Base-by-base conservation (phyloP, 192 early-diverging fungal species). In the Coemansia asiatica region DNA sequence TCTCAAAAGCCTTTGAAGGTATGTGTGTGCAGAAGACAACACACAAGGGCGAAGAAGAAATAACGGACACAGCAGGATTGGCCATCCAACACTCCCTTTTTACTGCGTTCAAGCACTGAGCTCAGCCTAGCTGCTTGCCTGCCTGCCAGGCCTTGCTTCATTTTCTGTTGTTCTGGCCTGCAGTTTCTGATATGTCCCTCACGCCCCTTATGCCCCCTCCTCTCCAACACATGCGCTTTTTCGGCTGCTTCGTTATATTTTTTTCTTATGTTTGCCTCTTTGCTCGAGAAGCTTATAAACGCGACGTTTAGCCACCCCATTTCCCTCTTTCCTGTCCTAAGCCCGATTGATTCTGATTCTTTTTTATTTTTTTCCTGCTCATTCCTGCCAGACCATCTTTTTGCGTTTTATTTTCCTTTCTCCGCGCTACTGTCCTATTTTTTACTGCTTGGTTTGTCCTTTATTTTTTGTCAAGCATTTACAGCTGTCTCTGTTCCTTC, bases 241-340 rank as follows among this genome's bases (percentile, higher is more conserved):
- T 44, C 40, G 40, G 16, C 16, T 44, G 9, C 40, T 44, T 6
- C 16, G 9, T n/a, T n/a, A n/a, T n/a, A n/a, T 12, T 3, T 55
- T 56, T 56, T 56, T 56, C 54, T n/a, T 56, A 56, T 56, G 54
- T 56, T 56, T 56, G 54, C 28, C 27, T 26, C 28, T 29, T 56
- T 15, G 28, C 27, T 26, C 28, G 27, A 56, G 54, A 56, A 56
- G 54, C 54, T 56, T 56, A 56, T 56, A 56, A 56, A 56, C 54
- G 54, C 54, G 54, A 56, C 54, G 27, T 56, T 29, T 29, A 56
- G 54, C 54, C 54, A 29, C 54, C 54, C 54, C 28, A 29, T 29
- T 55, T 56, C 54, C 54, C 54, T 31, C 54, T 56, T 56, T 53
- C 28, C 28, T 56, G 28, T 56, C 28, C 15, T 29, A 29, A 56